A percentile compares a stretch with the other conserved stretches of the same genome.
phyloP scores from a whole-genome alignment of 2,329 filamentous ascomycete genomes.

The Aureobasidium sp. region DNA sequence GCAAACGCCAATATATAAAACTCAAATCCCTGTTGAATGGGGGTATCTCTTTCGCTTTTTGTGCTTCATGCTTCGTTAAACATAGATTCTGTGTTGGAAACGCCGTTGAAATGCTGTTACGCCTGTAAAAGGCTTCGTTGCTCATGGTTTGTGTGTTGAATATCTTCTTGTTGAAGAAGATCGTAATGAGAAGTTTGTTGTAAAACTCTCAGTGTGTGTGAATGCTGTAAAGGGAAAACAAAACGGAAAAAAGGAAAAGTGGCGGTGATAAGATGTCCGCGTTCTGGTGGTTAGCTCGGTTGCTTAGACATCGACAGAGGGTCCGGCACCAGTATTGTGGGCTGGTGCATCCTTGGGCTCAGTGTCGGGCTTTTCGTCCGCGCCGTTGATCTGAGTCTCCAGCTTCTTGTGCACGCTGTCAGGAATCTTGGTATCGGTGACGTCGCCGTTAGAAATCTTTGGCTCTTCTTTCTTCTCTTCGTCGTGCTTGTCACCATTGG shows the following conservation, averaged over 20 bases:
- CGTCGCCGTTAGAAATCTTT: not conserved
- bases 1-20: not conserved
- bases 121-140: not conserved
- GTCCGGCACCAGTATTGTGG: conserved; percentile 10
- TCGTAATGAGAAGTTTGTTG: conserved; percentile 2
- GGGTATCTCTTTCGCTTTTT: conserved; percentile 18
- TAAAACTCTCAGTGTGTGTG: not conserved
- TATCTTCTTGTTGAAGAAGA: conserved; percentile 12
- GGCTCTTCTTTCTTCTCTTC: not conserved
- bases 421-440: conserved; percentile 3
- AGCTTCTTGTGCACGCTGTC: conserved; percentile 11
- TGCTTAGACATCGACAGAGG: not conserved
- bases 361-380: not conserved
- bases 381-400: conserved; percentile 2
- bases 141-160: not conserved
- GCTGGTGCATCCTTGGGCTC: conserved; percentile 5
- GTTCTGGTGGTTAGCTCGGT: not conserved
- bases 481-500: conserved; percentile 1
- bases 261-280: too few species aligned
- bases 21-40: conserved; percentile 24
- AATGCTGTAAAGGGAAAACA: not conserved
- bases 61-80: conserved; percentile 4
- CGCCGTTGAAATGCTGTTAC: conserved; percentile 5
- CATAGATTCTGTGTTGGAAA: not conserved
- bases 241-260: not conserved